Evolutionary conservation across 345 rosid species (phyloP).

Genomic region (Populus alba): DNA sequence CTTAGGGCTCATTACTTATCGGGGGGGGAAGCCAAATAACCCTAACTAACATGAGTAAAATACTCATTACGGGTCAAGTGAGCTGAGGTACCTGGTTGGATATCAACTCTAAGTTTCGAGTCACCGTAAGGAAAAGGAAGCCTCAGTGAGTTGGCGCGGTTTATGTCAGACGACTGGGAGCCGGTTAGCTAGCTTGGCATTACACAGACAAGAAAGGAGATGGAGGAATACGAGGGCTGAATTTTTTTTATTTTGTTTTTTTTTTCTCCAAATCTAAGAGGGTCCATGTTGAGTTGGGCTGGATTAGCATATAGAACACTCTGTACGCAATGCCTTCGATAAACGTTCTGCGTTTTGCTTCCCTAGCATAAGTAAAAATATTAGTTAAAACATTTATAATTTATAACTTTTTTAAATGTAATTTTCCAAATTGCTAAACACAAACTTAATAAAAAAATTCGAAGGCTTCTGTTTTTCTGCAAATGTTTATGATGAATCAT

Average conservation of each 20-base stretch:
- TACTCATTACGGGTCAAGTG: neutral
- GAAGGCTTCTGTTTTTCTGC: too few relatives aligned
- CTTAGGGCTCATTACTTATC: neutral
- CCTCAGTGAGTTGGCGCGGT: neutral
- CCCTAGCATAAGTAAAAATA: too few relatives aligned
- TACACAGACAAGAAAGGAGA: neutral
- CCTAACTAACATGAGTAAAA: neutral
- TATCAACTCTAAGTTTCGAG: neutral
- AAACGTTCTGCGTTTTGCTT: too few relatives aligned
- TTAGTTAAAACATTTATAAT: too few relatives aligned
- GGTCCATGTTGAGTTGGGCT: neutral
- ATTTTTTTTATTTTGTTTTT: too few relatives aligned
- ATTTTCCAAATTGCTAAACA: too few relatives aligned
- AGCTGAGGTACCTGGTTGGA: neutral
- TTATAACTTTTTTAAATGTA: too few relatives aligned
- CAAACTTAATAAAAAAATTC: too few relatives aligned
- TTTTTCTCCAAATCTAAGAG: neutral
- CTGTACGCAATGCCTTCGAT: too few relatives aligned
- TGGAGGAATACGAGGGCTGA: neutral
- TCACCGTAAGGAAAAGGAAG: neutral
- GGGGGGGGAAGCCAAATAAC: neutral
- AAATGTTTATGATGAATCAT: too few relatives aligned
- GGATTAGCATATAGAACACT: neutral
- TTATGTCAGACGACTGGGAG: neutral
- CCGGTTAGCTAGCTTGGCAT: neutral